phyloP scores from a whole-genome alignment of 2,329 filamentous ascomycete species.

The Penicillium vulpinum region DNA sequence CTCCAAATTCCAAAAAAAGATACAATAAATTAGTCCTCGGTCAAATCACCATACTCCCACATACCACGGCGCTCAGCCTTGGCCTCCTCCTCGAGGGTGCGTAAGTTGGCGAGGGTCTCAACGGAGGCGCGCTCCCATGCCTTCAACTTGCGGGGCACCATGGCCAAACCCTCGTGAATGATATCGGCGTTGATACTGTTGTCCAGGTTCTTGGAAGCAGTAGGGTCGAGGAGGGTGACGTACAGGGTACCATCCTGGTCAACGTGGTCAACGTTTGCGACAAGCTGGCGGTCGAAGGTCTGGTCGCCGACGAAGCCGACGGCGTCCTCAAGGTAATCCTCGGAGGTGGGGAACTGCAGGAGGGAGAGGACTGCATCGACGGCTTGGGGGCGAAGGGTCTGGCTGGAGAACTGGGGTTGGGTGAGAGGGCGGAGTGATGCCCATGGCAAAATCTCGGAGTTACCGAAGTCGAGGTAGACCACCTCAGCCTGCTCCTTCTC shows the following conservation, averaged over 20 bases:
- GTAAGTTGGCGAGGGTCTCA: constrained; percentile 70
- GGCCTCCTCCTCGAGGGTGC: constrained; percentile 72
- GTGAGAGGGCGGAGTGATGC: constrained; percentile 76
- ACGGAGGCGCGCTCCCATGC: constrained; percentile 80
- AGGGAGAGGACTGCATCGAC: constrained; percentile 84
- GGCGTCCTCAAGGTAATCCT: constrained; percentile 81
- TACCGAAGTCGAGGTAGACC: constrained; percentile 94
- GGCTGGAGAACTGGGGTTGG: constrained; percentile 72
- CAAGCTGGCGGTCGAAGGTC: constrained; percentile 73
- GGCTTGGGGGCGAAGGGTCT: constrained; percentile 85
- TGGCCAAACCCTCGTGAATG: constrained; percentile 76
- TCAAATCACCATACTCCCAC: constrained; percentile 98
- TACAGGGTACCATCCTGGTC: constrained; percentile 79
- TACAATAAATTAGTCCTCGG: constrained; percentile 66
- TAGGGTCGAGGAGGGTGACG: constrained; percentile 83
- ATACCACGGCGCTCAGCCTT: constrained; percentile 80
- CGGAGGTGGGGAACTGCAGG: constrained; percentile 77
- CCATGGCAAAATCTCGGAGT: constrained; percentile 87
- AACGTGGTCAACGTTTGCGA: constrained; percentile 86
- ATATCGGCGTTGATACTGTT: constrained; percentile 90
- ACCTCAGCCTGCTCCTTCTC: constrained; percentile 86
- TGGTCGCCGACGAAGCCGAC: constrained; percentile 72
- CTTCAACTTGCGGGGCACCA: constrained; percentile 91
- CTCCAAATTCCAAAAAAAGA: constrained; percentile 7
- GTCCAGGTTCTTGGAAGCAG: constrained; percentile 60